phyloP scores from a whole-genome alignment of 805 yeast genomes.

The Pichia rugopelliculosa region DNA sequence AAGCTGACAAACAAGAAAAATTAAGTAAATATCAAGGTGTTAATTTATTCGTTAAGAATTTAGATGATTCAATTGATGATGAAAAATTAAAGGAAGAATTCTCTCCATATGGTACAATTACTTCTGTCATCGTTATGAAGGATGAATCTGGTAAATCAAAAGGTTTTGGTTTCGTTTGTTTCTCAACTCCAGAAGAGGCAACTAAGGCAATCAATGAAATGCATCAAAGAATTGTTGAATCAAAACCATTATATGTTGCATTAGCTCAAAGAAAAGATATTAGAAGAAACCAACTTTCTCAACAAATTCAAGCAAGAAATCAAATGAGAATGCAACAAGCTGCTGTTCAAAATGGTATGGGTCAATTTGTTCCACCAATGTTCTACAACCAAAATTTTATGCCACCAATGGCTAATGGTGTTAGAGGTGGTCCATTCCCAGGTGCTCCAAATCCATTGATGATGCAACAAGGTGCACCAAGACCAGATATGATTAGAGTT shows the following conservation, averaged over 20 bases:
- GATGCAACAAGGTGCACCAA: constrained; percentile 56
- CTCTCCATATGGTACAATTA: constrained; percentile 86
- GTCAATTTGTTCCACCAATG: constrained; percentile 83
- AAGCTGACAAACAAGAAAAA: constrained; percentile 85
- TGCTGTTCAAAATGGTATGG: constrained; percentile 78
- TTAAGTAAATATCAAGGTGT: constrained; percentile 94
- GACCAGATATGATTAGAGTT: constrained; percentile 54
- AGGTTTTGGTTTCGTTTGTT: constrained; percentile 98
- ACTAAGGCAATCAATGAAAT: constrained; percentile 96
- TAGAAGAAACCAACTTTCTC: constrained; percentile 93
- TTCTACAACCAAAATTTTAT: constrained; percentile 80
- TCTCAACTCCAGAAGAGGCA: constrained; percentile 97
- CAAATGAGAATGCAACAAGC: constrained; percentile 98
- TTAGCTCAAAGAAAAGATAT: constrained; percentile 98
- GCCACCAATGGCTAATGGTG: constrained; percentile 40
- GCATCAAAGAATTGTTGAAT: constrained; percentile 93
- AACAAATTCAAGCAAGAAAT: constrained; percentile 96
- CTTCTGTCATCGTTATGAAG: constrained; percentile 94
- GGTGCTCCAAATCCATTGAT: constrained; percentile 70
- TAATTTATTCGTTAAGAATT: constrained; percentile 92
- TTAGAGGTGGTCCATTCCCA: constrained; percentile 72
- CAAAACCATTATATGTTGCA: constrained; percentile 97
- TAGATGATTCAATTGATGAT: constrained; percentile 88
- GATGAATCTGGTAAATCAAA: constrained; percentile 92
- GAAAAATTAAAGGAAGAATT: constrained; percentile 89